phyloP scores from a whole-genome alignment of 2,329 filamentous ascomycete genomes.

The Sarocladium kiliense region DNA sequence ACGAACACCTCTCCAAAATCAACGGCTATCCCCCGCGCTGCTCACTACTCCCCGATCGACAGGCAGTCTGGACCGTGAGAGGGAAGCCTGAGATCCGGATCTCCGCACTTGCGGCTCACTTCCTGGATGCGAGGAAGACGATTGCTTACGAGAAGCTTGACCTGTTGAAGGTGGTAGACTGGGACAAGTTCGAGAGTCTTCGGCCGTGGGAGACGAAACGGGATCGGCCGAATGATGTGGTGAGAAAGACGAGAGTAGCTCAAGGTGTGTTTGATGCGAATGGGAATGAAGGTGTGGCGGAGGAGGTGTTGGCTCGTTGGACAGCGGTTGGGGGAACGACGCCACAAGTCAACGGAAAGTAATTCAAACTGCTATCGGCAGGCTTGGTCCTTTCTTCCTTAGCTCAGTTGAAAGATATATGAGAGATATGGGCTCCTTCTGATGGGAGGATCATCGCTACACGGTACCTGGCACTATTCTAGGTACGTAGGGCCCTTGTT shows the following conservation, averaged over 20 bases:
- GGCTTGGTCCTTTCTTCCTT: no score
- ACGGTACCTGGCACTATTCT: no score
- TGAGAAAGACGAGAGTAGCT: background rate
- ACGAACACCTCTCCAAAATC: background rate
- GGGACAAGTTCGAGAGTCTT: background rate
- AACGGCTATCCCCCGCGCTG: background rate
- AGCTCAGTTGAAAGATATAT: no score
- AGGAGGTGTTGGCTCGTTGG: background rate
- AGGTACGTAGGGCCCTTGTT: no score
- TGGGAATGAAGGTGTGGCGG: background rate
- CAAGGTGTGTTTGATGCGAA: conserved; percentile 1
- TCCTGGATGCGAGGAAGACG: background rate
- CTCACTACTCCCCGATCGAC: background rate
- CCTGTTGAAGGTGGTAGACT: background rate
- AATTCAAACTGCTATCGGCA: no score
- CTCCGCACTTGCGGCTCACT: background rate
- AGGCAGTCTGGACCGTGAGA: background rate
- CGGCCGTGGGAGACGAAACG: background rate
- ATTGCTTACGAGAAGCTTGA: background rate
- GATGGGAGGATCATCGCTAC: no score
- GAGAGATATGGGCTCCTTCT: no score
- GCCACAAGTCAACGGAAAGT: no score
- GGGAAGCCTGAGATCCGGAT: background rate
- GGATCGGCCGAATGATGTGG: background rate
- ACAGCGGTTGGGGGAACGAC: no score